Conservation (phyloP, 257 asterid species). For the Solanum pimpinellifolium region DNA sequence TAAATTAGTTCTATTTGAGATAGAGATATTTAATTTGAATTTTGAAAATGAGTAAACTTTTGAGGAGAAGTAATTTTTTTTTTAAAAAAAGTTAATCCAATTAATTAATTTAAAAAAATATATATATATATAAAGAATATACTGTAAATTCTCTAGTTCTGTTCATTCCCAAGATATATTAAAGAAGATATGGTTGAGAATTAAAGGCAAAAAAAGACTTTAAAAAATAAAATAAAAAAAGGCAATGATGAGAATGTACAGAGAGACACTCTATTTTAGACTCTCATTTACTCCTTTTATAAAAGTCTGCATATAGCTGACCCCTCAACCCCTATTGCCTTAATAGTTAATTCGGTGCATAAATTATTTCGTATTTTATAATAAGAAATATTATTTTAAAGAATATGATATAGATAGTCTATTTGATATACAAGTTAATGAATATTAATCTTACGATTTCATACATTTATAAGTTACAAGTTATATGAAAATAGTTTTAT, state of each 20-base stretch:
- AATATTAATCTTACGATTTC: too few species aligned
- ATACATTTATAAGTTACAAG: neutral
- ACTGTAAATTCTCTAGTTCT: neutral
- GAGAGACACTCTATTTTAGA: neutral
- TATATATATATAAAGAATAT: too few species aligned
- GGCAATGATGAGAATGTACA: conserved; percentile 24
- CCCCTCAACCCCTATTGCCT: neutral
- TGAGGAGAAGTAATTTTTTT: too few species aligned
- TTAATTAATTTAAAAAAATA: too few species aligned
- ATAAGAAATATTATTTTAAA: neutral
- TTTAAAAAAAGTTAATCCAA: too few species aligned
- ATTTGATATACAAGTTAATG: too few species aligned
- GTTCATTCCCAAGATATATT: neutral
- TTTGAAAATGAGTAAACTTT: neutral
- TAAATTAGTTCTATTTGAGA: neutral
- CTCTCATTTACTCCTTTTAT: neutral
- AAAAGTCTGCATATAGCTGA: neutral
- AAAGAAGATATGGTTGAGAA: conserved; percentile 6
- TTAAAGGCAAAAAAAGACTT: conserved; percentile 1
- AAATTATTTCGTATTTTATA: neutral
- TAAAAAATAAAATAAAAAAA: neutral
- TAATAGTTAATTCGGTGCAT: neutral
- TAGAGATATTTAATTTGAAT: neutral
- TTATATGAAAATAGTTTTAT: too few species aligned
- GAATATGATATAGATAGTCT: neutral